These are phyloP conservation scores for Trypanosoma vivax DNA, from an alignment of 208 protist genomes.

Conservation along the genomic window DNA sequence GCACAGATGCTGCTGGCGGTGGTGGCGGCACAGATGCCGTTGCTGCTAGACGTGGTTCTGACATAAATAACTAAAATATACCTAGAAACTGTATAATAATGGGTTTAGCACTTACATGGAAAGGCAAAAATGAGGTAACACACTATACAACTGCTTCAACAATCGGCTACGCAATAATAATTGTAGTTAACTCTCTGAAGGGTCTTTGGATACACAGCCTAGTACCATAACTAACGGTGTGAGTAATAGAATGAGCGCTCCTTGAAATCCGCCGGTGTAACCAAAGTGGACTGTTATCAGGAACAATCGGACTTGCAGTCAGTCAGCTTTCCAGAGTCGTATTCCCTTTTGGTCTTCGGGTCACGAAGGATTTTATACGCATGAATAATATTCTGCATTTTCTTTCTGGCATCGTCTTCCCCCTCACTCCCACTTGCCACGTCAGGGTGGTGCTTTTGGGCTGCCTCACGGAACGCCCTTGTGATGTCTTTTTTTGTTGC, in stretches of 20 bases:
- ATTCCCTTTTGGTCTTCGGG: constrained; percentile 56
- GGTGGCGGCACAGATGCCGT: constrained; percentile 15
- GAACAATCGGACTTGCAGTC: constrained; percentile 11
- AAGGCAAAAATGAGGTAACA: too few relatives aligned
- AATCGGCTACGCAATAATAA: too few relatives aligned
- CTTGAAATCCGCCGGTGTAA: too few relatives aligned
- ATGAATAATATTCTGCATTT: constrained; percentile 77
- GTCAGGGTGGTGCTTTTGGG: constrained; percentile 71
- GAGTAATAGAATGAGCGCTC: too few relatives aligned
- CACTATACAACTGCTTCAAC: too few relatives aligned
- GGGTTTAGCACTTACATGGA: too few relatives aligned
- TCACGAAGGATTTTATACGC: constrained; percentile 82
- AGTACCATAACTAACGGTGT: too few relatives aligned
- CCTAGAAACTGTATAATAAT: too few relatives aligned
- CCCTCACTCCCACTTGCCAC: constrained; percentile 19
- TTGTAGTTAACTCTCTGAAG: too few relatives aligned
- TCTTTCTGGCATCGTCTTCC: constrained; percentile 37
- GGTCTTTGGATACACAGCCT: too few relatives aligned
- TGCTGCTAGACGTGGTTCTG: constrained; percentile 10
- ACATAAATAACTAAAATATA: too few relatives aligned
- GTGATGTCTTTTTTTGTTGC: constrained; percentile 78
- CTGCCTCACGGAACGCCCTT: constrained; percentile 66
- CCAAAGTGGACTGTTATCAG: too few relatives aligned
- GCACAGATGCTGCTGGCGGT: constrained; percentile 7
- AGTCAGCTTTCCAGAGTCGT: constrained; percentile 66